phyloP scores from a whole-genome alignment of 139 green algal species.

The Chlorella sp. region DNA sequence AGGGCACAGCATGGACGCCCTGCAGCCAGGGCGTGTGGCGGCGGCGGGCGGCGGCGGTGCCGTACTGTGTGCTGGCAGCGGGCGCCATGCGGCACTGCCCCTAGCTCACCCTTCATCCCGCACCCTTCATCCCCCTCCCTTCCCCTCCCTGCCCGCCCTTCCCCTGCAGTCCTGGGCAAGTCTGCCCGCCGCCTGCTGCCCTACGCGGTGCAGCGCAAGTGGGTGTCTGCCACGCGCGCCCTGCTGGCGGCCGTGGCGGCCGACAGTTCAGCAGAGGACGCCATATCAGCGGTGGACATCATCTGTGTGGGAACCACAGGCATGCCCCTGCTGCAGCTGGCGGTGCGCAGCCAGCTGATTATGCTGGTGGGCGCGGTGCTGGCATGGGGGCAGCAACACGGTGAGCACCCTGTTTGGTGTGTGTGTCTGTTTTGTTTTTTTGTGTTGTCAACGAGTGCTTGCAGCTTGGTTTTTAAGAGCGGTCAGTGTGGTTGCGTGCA shows the following conservation, averaged over 20 bases:
- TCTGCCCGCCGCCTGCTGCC: conserved; percentile 37
- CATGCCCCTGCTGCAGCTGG: conserved; percentile 54
- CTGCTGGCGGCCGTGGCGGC: conserved; percentile 32
- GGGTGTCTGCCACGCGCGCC: conserved; percentile 29
- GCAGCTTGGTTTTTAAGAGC: too few species aligned
- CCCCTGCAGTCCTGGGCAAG: conserved; percentile 17
- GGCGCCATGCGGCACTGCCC: too few species aligned
- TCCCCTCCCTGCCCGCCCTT: too few species aligned
- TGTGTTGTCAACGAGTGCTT: too few species aligned
- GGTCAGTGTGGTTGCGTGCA: too few species aligned
- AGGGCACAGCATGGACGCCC: too few species aligned
- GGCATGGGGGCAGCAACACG: conserved; percentile 30
- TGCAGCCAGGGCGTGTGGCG: too few species aligned
- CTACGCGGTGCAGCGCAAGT: conserved; percentile 44
- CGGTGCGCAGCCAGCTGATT: conserved; percentile 46
- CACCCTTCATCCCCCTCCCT: not conserved
- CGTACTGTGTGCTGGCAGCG: too few species aligned
- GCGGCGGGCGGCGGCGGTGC: too few species aligned
- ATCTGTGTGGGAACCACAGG: conserved; percentile 23
- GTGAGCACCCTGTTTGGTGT: not conserved
- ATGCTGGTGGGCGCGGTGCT: conserved; percentile 44
- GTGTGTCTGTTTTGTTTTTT: not conserved
- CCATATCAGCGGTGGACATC: conserved; percentile 38
- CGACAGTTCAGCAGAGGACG: not conserved
- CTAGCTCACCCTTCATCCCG: too few species aligned